Conservation (phyloP, 257 asterid species). For the Nicotiana undulata region DNA sequence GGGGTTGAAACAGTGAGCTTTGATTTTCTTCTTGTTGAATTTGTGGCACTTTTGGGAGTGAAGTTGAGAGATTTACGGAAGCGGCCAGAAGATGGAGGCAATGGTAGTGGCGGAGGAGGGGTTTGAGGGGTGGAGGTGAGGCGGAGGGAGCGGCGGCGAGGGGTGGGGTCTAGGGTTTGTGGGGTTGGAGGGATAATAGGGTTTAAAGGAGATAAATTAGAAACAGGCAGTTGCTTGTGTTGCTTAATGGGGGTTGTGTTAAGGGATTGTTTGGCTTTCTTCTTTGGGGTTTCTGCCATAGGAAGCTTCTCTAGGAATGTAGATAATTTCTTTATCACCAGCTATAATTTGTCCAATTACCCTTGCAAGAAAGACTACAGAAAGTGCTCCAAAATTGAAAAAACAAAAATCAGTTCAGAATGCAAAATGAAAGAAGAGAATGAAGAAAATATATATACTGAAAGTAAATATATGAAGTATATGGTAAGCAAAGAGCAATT, state of each 20-base stretch:
- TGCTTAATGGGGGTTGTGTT: constrained; percentile 8
- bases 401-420: not conserved
- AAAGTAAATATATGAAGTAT: not conserved
- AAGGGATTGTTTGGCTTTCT: constrained; percentile 29
- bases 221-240: not conserved
- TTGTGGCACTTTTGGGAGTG: constrained; percentile 14
- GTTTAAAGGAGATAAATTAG: constrained; percentile 19
- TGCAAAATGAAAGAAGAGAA: not conserved
- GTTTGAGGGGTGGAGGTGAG: constrained; percentile 24
- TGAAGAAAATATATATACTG: not conserved
- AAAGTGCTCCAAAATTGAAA: not conserved
- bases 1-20: constrained; percentile 9
- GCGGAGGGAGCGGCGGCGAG: constrained; percentile 65
- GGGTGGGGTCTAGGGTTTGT: constrained; percentile 24
- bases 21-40: constrained; percentile 3
- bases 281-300: constrained; percentile 54
- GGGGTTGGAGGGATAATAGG: constrained; percentile 50
- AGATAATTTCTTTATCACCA: not conserved
- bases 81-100: not conserved
- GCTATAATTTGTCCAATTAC: not conserved
- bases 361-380: not conserved
- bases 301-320: not conserved
- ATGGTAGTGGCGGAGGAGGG: constrained; percentile 17
- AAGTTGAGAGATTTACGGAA: constrained; percentile 24
- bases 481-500: not conserved